Evolutionary conservation across 2,329 filamentous ascomycete genomes (phyloP), one percentile per base, ranked within the genome.

Genomic region (Fusarium ramigenum): DNA sequence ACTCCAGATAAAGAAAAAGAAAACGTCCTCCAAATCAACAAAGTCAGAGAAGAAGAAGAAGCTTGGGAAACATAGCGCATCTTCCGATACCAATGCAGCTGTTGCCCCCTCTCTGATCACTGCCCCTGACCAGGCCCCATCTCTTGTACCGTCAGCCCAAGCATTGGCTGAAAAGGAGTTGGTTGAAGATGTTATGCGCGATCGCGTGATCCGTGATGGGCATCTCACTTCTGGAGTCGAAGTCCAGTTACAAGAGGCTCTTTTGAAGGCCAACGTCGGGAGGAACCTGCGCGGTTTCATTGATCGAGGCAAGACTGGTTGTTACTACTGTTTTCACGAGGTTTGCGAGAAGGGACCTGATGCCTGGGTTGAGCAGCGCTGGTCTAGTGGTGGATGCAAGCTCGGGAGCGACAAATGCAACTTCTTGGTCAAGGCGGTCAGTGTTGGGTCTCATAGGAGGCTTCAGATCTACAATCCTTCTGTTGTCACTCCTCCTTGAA

Each of bases 251-350:
- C 28, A 28, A 28, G 28, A 28, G 28, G 28, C 28, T 30, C 28
- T n/a, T 14, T 15, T 6, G 39, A 42, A 42, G 32, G 12, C 7
- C 2, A 9, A 1, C 5, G 21, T 0, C 4, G 40, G 8, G 40
- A 23, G 8, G 15, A 23, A 16, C n/a, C 7, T 42, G 21, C n/a
- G 14, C 16, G n/a, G 15, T 4, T 43, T 23, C 12, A 23, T 43
- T 7, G 1, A 43, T 25, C 4, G 1, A 19, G 30, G 9, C 1
- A 36, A 2, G 4, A 6, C 1, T 2, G 32, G 16, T 1, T 1
- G 9, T 2, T 61, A 56, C 30, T 36, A 37, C 9, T 61, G 59
- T 16, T 57, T 61, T 2, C 59, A 61, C 4, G 39, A 44, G 4
- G 34, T 44, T 4, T 61, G 23, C 32, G 32, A 56, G 0, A 56